Evolutionary conservation across 2,329 filamentous ascomycete species (phyloP), one percentile per base, ranked within the genome.

Genomic region (Elsinoe australis): DNA sequence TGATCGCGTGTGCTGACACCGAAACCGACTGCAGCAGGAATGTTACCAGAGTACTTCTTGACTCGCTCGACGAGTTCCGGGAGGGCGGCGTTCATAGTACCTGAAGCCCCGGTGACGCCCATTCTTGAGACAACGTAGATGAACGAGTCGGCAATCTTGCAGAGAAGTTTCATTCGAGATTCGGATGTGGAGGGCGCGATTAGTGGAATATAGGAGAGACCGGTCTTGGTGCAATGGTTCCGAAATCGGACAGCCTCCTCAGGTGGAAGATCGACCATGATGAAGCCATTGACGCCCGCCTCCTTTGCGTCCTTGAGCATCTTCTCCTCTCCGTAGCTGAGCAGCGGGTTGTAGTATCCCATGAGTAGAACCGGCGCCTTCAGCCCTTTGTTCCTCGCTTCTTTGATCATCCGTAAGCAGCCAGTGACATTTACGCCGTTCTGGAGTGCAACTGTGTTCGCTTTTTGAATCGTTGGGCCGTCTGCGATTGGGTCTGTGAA

Each of bases 401-500:
- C 78, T 58, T 83, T 82, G 52, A 95, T 83, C 75, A 95, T 90
- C 60, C 85, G 76, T 32, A 98, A 76, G 12, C 86, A 85, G 46
- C 78, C 80, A 56, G 78, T 73, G 53, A 94, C 84, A 8, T 83
- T 94, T 54, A 96, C 86, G 52, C 88, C 87, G 72, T 98, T 90
- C 59, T 82, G 71, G 36, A 98, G 80, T 31, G 92, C 89, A 67
- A 84, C 62, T 32, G 87, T 95, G 70, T 98, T 98, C 55, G 92
- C 80, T 54, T 82, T 92, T 71, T 98, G 92, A 57, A 98, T 96
- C 3, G 89, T 95, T 28, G 92, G 92, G 21, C 92, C 92, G 68
- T 98, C 92, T 58, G 90, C 92, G 67, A 96, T 96, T 51, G 92
- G 92, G 66, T 98, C 92, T 60, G 90, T 95, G 71, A 98, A 98